Evolutionary conservation across 2,329 filamentous ascomycete genomes (phyloP).

Genomic region (Fusarium ambrosium): DNA sequence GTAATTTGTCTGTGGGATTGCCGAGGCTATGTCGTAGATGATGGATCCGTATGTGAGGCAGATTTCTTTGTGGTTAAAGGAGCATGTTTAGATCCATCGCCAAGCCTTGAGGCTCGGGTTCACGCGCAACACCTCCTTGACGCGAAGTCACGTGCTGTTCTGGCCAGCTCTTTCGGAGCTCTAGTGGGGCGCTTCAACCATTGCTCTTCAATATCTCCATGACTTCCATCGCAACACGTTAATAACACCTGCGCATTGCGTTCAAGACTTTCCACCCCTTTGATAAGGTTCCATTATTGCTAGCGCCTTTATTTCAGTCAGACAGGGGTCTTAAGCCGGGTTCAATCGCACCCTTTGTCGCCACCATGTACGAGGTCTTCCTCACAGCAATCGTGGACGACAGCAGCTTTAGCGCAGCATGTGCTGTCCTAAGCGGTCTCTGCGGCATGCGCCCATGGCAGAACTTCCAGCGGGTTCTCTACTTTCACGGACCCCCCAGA

Average conservation of each 20-base stretch:
- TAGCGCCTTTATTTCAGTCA: neutral
- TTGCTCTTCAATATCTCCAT: neutral
- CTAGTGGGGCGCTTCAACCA: conserved; percentile 19
- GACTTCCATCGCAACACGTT: neutral
- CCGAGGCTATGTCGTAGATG: neutral
- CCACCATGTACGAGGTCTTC: conserved; percentile 67
- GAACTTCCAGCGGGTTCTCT: conserved; percentile 64
- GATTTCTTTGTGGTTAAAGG: conserved; percentile 16
- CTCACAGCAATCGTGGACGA: conserved; percentile 67
- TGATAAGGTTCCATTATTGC: neutral
- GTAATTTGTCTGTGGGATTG: neutral
- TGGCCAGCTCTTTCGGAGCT: conserved; percentile 9
- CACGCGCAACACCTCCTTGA: conserved; percentile 31
- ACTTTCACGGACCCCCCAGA: conserved; percentile 63
- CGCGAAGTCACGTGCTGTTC: conserved; percentile 52
- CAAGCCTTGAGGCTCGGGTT: conserved; percentile 17
- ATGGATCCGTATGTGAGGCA: neutral
- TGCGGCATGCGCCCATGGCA: conserved; percentile 68
- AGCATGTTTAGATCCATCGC: conserved; percentile 20
- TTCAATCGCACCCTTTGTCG: neutral
- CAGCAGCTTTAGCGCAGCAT: conserved; percentile 62
- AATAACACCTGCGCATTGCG: neutral
- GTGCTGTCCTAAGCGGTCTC: conserved; percentile 68
- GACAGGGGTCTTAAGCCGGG: neutral
- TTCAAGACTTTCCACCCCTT: neutral